These are phyloP conservation scores for Neurospora sp. DNA, from an alignment of 495 filamentous ascomycete genomes.

Conservation along the genomic window DNA sequence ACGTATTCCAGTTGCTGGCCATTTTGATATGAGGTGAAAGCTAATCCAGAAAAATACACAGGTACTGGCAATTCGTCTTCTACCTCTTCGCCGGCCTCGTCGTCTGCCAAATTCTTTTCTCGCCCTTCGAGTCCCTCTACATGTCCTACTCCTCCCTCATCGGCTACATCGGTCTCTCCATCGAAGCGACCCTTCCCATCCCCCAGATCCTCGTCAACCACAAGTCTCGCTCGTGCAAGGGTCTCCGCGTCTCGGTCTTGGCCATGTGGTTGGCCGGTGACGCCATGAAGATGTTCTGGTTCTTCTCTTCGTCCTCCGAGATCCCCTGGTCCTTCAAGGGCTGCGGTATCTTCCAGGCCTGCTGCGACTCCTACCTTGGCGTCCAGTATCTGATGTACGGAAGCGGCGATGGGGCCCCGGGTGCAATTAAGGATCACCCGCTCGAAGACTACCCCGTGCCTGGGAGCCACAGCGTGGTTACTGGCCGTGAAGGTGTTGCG, in stretches of 20 bases:
- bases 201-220: slow-evolving; percentile 83
- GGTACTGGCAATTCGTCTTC: slow-evolving; percentile 81
- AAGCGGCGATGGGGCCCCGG: slow-evolving; percentile 28
- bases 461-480: neutral
- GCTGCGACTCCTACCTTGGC: slow-evolving; percentile 74
- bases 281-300: slow-evolving; percentile 92
- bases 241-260: slow-evolving; percentile 79
- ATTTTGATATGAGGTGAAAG: neutral
- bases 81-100: slow-evolving; percentile 58
- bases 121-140: slow-evolving; percentile 48
- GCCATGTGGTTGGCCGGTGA: slow-evolving; percentile 86
- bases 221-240: slow-evolving; percentile 69
- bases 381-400: slow-evolving; percentile 82
- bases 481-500: slow-evolving; percentile 1
- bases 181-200: slow-evolving; percentile 83
- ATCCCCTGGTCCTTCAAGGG: slow-evolving; percentile 86
- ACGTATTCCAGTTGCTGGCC: slow-evolving; percentile 18
- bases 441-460: slow-evolving; percentile 6
- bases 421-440: slow-evolving; percentile 12
- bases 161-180: slow-evolving; percentile 73
- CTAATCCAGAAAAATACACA: slow-evolving; percentile 19
- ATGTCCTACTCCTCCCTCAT: slow-evolving; percentile 58
- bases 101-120: slow-evolving; percentile 62
- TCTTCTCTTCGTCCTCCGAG: slow-evolving; percentile 60
- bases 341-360: slow-evolving; percentile 85